A percentile compares a stretch with the other conserved stretches of the same genome.
Evolutionary conservation across 805 yeast species (phyloP).

Genomic region (Diddensiella santjacobensis): DNA sequence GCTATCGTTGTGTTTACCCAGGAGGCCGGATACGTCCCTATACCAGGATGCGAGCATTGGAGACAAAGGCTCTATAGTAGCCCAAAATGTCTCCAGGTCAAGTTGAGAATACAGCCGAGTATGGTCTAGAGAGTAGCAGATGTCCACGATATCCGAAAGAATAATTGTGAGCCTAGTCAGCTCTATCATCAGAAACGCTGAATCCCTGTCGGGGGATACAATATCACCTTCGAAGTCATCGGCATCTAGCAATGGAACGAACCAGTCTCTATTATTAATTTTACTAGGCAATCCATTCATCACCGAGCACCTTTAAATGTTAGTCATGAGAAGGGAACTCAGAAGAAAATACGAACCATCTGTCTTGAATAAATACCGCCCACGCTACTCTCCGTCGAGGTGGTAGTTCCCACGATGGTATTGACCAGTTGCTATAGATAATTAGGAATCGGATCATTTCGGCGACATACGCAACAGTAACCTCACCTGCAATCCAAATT

Average conservation of each 20-base stretch:
- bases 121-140: conserved; percentile 6
- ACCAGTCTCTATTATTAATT: conserved; percentile 27
- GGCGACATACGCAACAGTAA: too few relatives aligned
- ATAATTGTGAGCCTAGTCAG: conserved; percentile 5
- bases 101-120: background rate
- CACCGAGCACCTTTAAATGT: conserved; percentile 13
- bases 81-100: conserved; percentile 1
- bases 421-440: conserved; percentile 21
- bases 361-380: conserved; percentile 29
- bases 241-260: conserved; percentile 24
- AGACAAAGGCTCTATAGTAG: conserved; percentile 1
- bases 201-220: conserved; percentile 3
- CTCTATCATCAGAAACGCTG: conserved; percentile 6
- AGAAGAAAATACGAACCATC: conserved; percentile 21
- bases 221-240: conserved; percentile 24
- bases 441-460: background rate
- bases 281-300: conserved; percentile 26
- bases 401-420: conserved; percentile 30
- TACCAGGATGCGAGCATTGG: background rate
- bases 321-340: background rate
- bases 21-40: background rate
- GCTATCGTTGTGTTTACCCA: background rate
- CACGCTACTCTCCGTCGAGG: conserved; percentile 28
- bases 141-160: conserved; percentile 7
- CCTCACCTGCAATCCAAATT: conserved; percentile 24